phyloP scores from a whole-genome alignment of 441 rosid species.

The Pelargonium myrrhifolium region DNA sequence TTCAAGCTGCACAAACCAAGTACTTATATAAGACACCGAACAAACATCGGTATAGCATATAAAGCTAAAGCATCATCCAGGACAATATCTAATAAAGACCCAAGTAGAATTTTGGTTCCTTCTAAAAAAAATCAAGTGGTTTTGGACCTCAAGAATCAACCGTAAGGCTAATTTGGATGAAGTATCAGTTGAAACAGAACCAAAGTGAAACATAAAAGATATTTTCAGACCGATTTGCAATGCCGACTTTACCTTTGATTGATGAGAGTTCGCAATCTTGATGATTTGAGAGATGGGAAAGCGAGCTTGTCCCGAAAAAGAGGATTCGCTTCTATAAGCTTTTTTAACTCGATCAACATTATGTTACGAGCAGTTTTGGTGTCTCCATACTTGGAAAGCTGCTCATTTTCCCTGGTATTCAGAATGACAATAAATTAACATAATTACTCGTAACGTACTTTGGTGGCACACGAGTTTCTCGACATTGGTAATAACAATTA shows the following conservation, averaged over 20 bases:
- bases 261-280: slow-evolving; percentile 67
- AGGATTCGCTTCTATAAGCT: slow-evolving; percentile 78
- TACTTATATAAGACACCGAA: slow-evolving; percentile 40
- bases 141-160: neutral
- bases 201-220: neutral
- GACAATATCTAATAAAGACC: neutral
- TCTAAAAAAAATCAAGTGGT: neutral
- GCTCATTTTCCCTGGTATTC: slow-evolving; percentile 62
- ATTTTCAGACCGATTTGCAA: neutral
- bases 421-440: slow-evolving; percentile 4
- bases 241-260: slow-evolving; percentile 53
- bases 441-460: neutral
- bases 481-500: too few species aligned
- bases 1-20: slow-evolving; percentile 48
- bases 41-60: slow-evolving; percentile 6
- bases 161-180: neutral
- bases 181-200: neutral
- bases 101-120: neutral
- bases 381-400: slow-evolving; percentile 71
- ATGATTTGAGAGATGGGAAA: slow-evolving; percentile 67
- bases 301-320: slow-evolving; percentile 80
- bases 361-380: slow-evolving; percentile 68
- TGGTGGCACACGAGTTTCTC: too few species aligned
- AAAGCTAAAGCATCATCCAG: too few species aligned
- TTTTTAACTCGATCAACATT: slow-evolving; percentile 70